A percentile compares a stretch with the other conserved stretches of the same genome.
phyloP scores from a whole-genome alignment of 495 filamentous ascomycete species.

The Platismatia glauca region DNA sequence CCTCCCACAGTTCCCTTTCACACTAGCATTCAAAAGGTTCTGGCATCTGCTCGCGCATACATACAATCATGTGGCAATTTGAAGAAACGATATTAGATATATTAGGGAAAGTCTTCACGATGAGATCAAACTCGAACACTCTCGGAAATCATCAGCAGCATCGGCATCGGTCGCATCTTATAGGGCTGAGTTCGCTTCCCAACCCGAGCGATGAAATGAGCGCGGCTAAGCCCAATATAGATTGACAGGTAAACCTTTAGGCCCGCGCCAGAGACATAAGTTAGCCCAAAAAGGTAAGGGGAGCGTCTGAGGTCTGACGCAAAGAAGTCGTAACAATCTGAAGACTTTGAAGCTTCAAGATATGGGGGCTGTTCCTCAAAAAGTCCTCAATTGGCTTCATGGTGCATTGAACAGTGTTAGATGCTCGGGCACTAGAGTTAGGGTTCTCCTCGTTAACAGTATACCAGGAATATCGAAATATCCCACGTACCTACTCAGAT shows the following conservation, averaged over 20 bases:
- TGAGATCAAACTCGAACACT: too few relatives aligned
- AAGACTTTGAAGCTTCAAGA: background rate
- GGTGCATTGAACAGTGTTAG: slow-evolving; percentile 74
- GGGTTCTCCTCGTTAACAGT: slow-evolving; percentile 12
- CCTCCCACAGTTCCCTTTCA: too few relatives aligned
- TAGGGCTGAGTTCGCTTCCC: background rate
- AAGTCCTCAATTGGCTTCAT: slow-evolving; percentile 90
- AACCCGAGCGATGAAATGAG: background rate
- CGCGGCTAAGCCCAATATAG: too few relatives aligned
- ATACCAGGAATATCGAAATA: slow-evolving; percentile 79
- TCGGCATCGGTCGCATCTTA: background rate
- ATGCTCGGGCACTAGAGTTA: background rate
- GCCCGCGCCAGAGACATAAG: too few relatives aligned
- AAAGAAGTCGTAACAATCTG: background rate
- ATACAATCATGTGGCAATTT: background rate
- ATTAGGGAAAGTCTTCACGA: too few relatives aligned
- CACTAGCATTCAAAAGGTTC: too few relatives aligned
- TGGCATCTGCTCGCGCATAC: too few relatives aligned
- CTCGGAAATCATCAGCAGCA: background rate
- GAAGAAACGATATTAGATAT: background rate
- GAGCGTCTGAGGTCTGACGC: too few relatives aligned
- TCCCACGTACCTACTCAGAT: slow-evolving; percentile 86
- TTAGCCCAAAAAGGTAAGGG: too few relatives aligned
- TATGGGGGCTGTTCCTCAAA: slow-evolving; percentile 75
- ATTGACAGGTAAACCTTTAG: too few relatives aligned